Base-by-base conservation (phyloP, 2,329 filamentous ascomycete genomes). In the Aspergillus sp. region DNA sequence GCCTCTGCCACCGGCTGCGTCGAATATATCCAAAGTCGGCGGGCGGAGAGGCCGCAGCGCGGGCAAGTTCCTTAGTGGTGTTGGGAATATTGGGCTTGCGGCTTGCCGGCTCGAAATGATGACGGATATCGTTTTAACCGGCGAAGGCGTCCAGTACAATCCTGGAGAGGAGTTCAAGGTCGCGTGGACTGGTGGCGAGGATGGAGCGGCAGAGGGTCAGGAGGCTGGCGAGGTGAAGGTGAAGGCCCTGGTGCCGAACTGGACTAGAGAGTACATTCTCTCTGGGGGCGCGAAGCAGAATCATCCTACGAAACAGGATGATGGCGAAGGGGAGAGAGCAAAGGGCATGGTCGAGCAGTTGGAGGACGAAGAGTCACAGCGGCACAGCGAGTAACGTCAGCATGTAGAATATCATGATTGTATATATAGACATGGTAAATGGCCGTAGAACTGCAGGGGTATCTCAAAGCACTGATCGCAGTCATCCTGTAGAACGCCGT, bases 71-170 rank as follows among this genome's bases (percentile, higher is more conserved):
- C 67, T 96, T 32, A 67, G 66, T 19, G 81, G 83, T 0, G 67
- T 89, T 10, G 89, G 88, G 1, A 93, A 95, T 53, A 63, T 96
- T 17, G 91, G 91, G 1, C 67, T 98, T 32, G 89, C 79, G 2
- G 63, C 95, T 44, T 95, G 89, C 54, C 77, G 89, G 15, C 61
- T 96, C 46, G 86, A 93, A 63, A 79, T 80, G 53, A 95, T 95
- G 88, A 93, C 85, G 4, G 81, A 86, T 52, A 64, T 91, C 29
- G 67, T 68, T 20, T 64, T 91, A 33, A 82, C 81, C 2, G 82
- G 78, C 35, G 77, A 82, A 41, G 71, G 73, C 0, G 72, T 73
- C 4, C 63, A 63, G 14, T 84, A 69, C 52, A 74, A 65, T 37
- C 69, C 73, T 0, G 69, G 68, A 1, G 70, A 78, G 36, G 72